These are phyloP conservation scores for Jatropha podagrica DNA, from an alignment of 441 rosid species.

Conservation along the genomic window DNA sequence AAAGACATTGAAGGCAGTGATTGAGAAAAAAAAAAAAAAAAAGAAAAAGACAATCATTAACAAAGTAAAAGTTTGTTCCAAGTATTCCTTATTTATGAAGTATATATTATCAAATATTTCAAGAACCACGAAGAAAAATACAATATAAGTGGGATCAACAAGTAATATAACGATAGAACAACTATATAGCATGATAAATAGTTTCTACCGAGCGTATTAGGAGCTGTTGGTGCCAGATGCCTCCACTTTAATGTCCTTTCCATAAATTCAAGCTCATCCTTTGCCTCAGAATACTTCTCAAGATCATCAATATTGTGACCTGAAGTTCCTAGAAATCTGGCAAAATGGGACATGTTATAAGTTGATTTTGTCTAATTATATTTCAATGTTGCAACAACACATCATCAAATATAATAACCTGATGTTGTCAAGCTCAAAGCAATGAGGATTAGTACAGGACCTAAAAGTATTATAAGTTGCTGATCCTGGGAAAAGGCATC, in stretches of 20 bases:
- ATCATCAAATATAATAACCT: slow-evolving; percentile 41
- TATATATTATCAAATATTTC: neutral
- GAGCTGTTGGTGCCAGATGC: slow-evolving; percentile 96
- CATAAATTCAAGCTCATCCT: slow-evolving; percentile 73
- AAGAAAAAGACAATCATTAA: slow-evolving; percentile 15
- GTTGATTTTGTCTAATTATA: slow-evolving; percentile 15
- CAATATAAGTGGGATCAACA: neutral
- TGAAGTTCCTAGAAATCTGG: slow-evolving; percentile 96
- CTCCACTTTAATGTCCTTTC: slow-evolving; percentile 96
- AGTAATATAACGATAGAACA: slow-evolving; percentile 4
- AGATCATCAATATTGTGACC: slow-evolving; percentile 97
- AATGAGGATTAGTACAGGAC: slow-evolving; percentile 95
- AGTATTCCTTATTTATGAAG: neutral
- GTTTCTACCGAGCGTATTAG: slow-evolving; percentile 84
- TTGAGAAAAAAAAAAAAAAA: neutral
- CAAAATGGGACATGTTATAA: neutral
- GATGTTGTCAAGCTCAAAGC: slow-evolving; percentile 81
- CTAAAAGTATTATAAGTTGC: slow-evolving; percentile 81
- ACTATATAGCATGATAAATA: neutral
- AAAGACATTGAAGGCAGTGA: slow-evolving; percentile 11
- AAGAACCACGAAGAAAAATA: neutral
- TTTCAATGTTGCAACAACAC: neutral
- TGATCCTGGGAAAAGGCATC: slow-evolving; percentile 93
- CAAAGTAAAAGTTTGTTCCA: slow-evolving; percentile 1
- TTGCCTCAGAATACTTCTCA: slow-evolving; percentile 80